Percentiles rank a stretch among this genome's conserved stretches.
These are phyloP conservation scores for Zoysia japonica DNA, from an alignment of 176 grass and related monocot species.

Conservation along the genomic window DNA sequence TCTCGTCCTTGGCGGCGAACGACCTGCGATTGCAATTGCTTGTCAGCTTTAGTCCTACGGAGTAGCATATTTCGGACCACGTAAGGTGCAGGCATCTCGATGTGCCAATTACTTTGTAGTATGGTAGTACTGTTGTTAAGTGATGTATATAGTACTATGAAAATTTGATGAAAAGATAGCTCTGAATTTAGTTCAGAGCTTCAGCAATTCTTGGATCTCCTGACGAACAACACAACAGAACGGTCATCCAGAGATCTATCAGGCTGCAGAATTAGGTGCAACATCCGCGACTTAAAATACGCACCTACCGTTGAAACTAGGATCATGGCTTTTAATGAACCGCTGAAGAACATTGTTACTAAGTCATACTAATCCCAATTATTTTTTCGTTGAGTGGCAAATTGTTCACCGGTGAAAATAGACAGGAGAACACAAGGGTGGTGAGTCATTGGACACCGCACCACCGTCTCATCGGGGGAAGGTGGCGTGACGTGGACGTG, in stretches of 20 bases:
- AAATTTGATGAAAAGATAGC: not conserved
- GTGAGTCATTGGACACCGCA: conserved; percentile 31
- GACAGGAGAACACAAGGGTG: not conserved
- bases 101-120: not conserved
- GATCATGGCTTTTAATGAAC: not conserved
- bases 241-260: not conserved
- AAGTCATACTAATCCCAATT: not conserved
- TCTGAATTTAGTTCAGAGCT: not conserved
- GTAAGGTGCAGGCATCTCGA: not conserved
- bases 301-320: conserved; percentile 11
- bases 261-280: not conserved
- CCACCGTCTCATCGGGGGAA: conserved; percentile 9
- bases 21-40: conserved; percentile 39
- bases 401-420: not conserved
- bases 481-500: conserved; percentile 44
- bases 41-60: no score
- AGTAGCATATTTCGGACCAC: not conserved
- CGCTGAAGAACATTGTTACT: no score
- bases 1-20: conserved; percentile 83
- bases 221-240: not conserved
- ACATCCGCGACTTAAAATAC: conserved; percentile 11
- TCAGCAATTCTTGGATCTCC: not conserved
- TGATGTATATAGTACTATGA: not conserved
- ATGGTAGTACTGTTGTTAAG: not conserved
- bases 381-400: not conserved